Percentiles rank a stretch among this genome's conserved stretches.
Evolutionary conservation across 2,329 filamentous ascomycete genomes (phyloP).

Genomic region (Alternaria ventricosa): DNA sequence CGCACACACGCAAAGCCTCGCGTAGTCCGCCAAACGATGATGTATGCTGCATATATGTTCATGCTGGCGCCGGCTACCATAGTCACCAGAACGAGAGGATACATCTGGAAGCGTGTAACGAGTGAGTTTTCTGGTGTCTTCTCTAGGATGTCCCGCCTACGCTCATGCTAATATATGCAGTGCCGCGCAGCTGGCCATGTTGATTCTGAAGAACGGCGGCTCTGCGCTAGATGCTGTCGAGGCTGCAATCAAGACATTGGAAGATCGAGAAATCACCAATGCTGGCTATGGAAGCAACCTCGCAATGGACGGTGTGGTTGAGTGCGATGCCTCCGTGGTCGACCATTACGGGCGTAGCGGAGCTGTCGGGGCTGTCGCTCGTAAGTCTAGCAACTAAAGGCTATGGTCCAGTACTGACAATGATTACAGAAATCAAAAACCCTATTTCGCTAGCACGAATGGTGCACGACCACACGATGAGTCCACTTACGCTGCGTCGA

Average conservation of each 20-base stretch:
- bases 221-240: slow-evolving; percentile 89
- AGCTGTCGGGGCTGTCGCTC: slow-evolving; percentile 86
- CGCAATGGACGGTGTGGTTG: slow-evolving; percentile 86
- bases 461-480: slow-evolving; percentile 78
- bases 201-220: slow-evolving; percentile 76
- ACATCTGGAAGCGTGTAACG: slow-evolving; percentile 85
- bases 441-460: slow-evolving; percentile 86
- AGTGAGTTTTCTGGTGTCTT: slow-evolving; percentile 64
- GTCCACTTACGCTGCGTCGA: slow-evolving; percentile 80
- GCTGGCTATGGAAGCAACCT: slow-evolving; percentile 96
- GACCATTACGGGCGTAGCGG: slow-evolving; percentile 91
- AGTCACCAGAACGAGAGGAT: slow-evolving; percentile 83
- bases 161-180: slow-evolving; percentile 52
- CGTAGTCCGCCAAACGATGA: slow-evolving; percentile 52
- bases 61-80: slow-evolving; percentile 94
- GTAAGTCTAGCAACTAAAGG: slow-evolving; percentile 61
- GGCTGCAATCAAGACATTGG: slow-evolving; percentile 82
- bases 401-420: slow-evolving; percentile 21
- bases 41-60: slow-evolving; percentile 85
- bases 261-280: slow-evolving; percentile 96
- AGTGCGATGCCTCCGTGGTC: slow-evolving; percentile 93
- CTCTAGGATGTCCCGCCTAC: neutral
- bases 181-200: slow-evolving; percentile 85
- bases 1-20: slow-evolving; percentile 47
- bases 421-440: slow-evolving; percentile 78